phyloP scores from a whole-genome alignment of 2,329 filamentous ascomycete species.

The Xylariales sp. region DNA sequence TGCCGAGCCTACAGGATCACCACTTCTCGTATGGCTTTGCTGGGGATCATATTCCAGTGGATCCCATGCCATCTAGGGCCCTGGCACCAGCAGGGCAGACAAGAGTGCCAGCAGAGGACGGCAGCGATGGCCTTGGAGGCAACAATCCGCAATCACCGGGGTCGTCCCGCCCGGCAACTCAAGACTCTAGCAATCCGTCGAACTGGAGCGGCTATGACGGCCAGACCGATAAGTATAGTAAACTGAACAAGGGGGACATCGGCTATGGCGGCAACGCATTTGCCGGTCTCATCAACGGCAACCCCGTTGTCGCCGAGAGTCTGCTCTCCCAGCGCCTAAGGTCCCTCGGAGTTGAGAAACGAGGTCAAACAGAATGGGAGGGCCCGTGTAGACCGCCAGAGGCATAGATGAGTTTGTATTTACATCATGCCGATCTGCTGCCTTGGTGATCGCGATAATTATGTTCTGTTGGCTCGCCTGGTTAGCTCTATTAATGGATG shows the following conservation, averaged over 20 bases:
- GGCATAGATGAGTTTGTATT: constrained; percentile 22
- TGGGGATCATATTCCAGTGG: constrained; percentile 55
- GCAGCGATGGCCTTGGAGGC: constrained; percentile 41
- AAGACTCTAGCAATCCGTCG: constrained; percentile 50
- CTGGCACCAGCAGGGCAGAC: constrained; percentile 47
- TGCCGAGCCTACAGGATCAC: constrained; percentile 41
- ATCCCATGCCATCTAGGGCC: constrained; percentile 64
- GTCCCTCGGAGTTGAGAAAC: constrained; percentile 65
- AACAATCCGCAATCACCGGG: constrained; percentile 43
- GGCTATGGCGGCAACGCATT: constrained; percentile 71
- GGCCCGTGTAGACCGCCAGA: neutral
- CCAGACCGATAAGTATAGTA: constrained; percentile 66
- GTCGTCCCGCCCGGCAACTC: constrained; percentile 50
- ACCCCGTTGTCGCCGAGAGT: constrained; percentile 66
- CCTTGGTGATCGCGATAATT: neutral
- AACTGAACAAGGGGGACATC: constrained; percentile 73
- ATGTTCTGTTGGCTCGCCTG: neutral
- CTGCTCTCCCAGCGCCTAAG: constrained; percentile 76
- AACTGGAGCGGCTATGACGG: constrained; percentile 32
- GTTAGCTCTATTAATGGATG: neutral
- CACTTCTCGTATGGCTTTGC: constrained; percentile 45
- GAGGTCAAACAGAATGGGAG: constrained; percentile 13
- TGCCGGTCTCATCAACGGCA: constrained; percentile 52
- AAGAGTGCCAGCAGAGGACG: constrained; percentile 50
- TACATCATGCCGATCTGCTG: neutral